A percentile compares a stretch with the other conserved stretches of the same genome.
These are phyloP conservation scores for Dactylorhiza incarnata DNA, from an alignment of 106 monocot genomes.

Conservation along the genomic window DNA sequence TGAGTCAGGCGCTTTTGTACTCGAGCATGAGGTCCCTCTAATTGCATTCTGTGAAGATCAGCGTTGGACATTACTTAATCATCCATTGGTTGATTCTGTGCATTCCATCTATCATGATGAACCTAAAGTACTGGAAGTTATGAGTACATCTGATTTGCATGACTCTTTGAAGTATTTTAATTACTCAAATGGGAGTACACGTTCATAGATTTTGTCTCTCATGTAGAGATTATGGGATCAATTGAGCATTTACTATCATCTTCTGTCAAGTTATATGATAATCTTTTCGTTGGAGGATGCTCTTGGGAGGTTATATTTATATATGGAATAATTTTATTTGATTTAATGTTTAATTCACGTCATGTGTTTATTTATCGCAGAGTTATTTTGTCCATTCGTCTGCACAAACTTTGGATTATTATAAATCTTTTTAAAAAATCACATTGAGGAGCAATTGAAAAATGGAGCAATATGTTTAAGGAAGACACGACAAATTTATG, in stretches of 20 bases:
- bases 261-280: background rate
- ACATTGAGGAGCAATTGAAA: too few relatives aligned
- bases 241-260: constrained; percentile 57
- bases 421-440: too few relatives aligned
- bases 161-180: background rate
- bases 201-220: constrained; percentile 14
- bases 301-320: too few relatives aligned
- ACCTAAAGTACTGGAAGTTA: constrained; percentile 55
- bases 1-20: constrained; percentile 81
- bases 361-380: too few relatives aligned
- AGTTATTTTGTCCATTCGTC: too few relatives aligned
- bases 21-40: constrained; percentile 77
- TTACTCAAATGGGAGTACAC: constrained; percentile 13
- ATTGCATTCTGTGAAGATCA: constrained; percentile 81
- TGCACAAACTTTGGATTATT: too few relatives aligned
- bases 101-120: constrained; percentile 79
- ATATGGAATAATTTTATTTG: too few relatives aligned
- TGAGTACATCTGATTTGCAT: background rate
- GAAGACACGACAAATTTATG: too few relatives aligned
- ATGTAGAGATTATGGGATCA: too few relatives aligned
- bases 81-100: constrained; percentile 70
- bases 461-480: too few relatives aligned
- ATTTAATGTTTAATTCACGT: too few relatives aligned
- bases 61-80: constrained; percentile 70
- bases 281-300: background rate